Base-by-base conservation (phyloP, 169 alveolate genomes). In the Babesia gibsoni region DNA sequence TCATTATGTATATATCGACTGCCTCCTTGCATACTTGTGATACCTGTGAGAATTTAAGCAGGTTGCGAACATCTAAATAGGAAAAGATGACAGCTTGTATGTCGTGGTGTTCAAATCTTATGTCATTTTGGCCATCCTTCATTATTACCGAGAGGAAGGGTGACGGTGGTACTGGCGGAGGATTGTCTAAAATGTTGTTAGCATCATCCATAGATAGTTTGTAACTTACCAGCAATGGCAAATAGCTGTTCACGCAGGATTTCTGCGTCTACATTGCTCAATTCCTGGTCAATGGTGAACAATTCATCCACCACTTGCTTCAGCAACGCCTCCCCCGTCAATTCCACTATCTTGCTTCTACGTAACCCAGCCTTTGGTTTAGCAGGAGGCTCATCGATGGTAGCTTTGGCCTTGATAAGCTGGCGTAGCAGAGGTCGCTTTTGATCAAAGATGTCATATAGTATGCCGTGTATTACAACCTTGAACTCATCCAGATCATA, bases 21-120 rank as follows among this genome's bases (percentile, higher is more conserved):
- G 87, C 80, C 49, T 83, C 77, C 33, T 52, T 50, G 42, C 73
- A 64, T 9, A 67, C 56, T 49, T 83, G 70, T 41, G 92, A 88
- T 36, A 84, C 53, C 36, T 59, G 74, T n/a, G 89, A 79, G 32
- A 88, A 73, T 43, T 73, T 37, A 48, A 88, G 56, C 58, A 39
- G 66, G 45, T 57, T 75, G 52, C 33, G 86, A 49, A 46, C 83
- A 66, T 52, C 67, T 56, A 54, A 85, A 80, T 30, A 88, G 52
- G 56, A 61, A 48, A 73, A 88, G 37, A 23, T 54, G 43, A 3
- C 83, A 18, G 84, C 41, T 36, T 59, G 32, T 22, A 72, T 83
- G 35, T 67, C 73, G 43, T 74, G 84, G 70, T 74, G 66, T 20
- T 45, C 49, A n/a, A 74, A 65, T 7, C 41, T 39, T 2, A 14